A percentile compares a stretch with the other conserved stretches of the same genome.
These are phyloP conservation scores for Populus euphratica DNA, from an alignment of 345 rosid genomes.

Conservation along the genomic window DNA sequence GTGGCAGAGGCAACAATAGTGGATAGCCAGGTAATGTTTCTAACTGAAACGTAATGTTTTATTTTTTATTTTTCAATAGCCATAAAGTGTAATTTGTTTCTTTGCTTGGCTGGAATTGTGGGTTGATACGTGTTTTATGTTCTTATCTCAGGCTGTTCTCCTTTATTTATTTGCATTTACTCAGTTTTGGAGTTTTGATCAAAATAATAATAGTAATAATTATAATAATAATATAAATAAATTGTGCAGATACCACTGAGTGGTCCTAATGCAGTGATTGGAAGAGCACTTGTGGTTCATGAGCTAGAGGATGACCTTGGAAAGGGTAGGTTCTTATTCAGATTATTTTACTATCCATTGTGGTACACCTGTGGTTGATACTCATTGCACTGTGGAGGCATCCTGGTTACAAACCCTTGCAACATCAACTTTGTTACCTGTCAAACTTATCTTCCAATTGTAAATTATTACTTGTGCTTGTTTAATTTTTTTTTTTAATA, in stretches of 20 bases:
- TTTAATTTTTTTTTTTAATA: too few species aligned
- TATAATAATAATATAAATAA: neutral
- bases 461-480: neutral
- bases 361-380: neutral
- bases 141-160: neutral
- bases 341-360: neutral
- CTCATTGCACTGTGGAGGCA: neutral
- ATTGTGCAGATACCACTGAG: conserved; percentile 61
- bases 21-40: conserved; percentile 61
- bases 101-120: neutral
- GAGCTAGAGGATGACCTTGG: conserved; percentile 98
- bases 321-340: conserved; percentile 48
- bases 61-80: neutral
- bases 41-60: neutral
- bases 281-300: conserved; percentile 95
- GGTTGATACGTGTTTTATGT: neutral
- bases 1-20: conserved; percentile 87
- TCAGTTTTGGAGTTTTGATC: conserved; percentile 7
- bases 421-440: neutral
- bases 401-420: neutral
- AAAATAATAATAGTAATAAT: neutral
- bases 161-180: conserved; percentile 3
- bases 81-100: neutral
- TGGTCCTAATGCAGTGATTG: conserved; percentile 74
- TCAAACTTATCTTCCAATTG: conserved; percentile 1